Base-by-base conservation (phyloP, 805 yeast genomes). In the Candida nitratophila region DNA sequence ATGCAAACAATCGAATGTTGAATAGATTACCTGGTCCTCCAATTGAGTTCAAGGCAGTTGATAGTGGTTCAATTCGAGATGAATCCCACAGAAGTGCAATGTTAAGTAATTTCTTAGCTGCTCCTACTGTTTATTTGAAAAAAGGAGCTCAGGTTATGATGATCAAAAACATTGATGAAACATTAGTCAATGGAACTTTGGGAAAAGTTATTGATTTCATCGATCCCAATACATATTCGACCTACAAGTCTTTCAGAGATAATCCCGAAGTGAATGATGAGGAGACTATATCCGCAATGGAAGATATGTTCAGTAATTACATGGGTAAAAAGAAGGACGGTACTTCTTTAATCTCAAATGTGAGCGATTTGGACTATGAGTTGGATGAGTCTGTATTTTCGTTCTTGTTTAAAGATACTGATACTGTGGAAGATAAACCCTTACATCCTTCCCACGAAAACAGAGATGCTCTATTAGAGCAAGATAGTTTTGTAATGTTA, bases 131-230 rank as follows among this genome's bases (percentile, higher is more conserved):
- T 14, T 66, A 66, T 7, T 63, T 86, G 53, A 86, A 84, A 54
- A 73, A 73, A 44, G 83, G 83, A 38, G 87, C 91, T 0, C 93
- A 85, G 61, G 95, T 86, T 1, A 85, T 86, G 91, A 77, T 85
- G 71, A 71, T 85, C 39, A 85, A 85, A 56, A 86, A 86, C 55
- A 71, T 81, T 45, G 91, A 83, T 56, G 82, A 76, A 26, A 71
- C 79, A 0, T 66, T 86, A 40, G 93, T 85, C 11, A 86, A 86
- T 63, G 95, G 95, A 0, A 79, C 89, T 0, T 63, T 85, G 29
- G 95, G 95, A 0, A 80, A 70, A 51, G 83, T 86, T 1, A 48
- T 64, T 10, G 68, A 59, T 20, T 64, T 64, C 39, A 61, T 76
- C 29, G 79, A 76, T 53, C 69, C 73, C 17, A 71, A 69, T 31